These are phyloP conservation scores for Xylaria sp. DNA, from an alignment of 2,329 filamentous ascomycete genomes.

Conservation along the genomic window DNA sequence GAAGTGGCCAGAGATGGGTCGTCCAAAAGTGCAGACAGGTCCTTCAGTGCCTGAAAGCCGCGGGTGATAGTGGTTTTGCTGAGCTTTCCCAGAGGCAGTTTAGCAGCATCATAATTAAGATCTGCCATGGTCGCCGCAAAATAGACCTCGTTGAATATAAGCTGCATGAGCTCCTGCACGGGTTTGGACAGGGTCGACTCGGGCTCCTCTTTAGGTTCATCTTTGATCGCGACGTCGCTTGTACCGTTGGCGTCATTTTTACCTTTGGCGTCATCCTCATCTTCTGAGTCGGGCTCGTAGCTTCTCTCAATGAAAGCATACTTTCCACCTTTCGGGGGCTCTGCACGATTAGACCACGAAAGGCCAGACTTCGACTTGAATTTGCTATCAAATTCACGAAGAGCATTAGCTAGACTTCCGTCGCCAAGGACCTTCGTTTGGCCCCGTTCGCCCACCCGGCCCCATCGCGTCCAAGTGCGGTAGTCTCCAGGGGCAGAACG, in stretches of 20 bases:
- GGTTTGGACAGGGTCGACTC: constrained; percentile 39
- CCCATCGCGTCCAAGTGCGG: constrained; percentile 77
- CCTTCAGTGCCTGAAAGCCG: constrained; percentile 77
- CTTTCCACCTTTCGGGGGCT: constrained; percentile 64
- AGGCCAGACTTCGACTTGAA: constrained; percentile 66
- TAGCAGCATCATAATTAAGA: constrained; percentile 73
- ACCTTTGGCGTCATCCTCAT: constrained; percentile 28
- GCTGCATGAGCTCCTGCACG: constrained; percentile 70
- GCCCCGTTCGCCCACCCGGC: constrained; percentile 69
- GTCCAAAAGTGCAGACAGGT: constrained; percentile 69
- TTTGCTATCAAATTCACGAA: constrained; percentile 59
- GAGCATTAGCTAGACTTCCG: constrained; percentile 47
- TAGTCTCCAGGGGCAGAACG: constrained; percentile 46
- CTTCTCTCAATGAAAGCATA: constrained; percentile 82
- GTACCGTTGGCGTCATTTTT: constrained; percentile 23
- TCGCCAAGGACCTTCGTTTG: constrained; percentile 49
- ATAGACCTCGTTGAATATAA: constrained; percentile 81
- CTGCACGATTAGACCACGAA: constrained; percentile 54
- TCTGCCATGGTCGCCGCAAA: constrained; percentile 68
- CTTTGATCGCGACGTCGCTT: constrained; percentile 29
- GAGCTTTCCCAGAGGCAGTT: constrained; percentile 82
- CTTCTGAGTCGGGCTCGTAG: constrained; percentile 67
- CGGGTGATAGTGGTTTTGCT: constrained; percentile 75
- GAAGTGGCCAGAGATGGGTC: constrained; percentile 50
- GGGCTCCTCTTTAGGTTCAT: constrained; percentile 25